Base-by-base conservation (phyloP, 495 filamentous ascomycete genomes). In the Cenococcum geophilum region DNA sequence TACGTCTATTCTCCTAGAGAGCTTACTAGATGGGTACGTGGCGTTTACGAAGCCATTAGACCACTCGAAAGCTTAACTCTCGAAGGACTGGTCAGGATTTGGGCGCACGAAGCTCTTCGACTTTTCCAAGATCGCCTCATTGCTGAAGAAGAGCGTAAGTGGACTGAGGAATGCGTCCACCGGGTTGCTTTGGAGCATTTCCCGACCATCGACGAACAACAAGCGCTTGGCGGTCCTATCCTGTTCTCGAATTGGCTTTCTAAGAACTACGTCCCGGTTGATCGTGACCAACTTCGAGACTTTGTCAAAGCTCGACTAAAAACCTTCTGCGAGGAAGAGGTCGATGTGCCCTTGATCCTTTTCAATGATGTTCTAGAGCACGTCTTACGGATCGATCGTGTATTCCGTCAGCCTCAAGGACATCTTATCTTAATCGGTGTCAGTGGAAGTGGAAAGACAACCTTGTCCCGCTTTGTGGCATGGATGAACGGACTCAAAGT, bases 401-500 rank as follows among this genome's bases (percentile, higher is more conserved):
- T 99, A 51, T 99, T 99, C 81, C 85, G 93, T 61, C 93, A 99
- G 69, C 95, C 95, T 20, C 93, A 99, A 71, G 93, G 93, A 34
- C 93, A 99, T 80, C 78, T 99, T 54, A 99, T 99, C 66, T 79
- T 99, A 42, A 99, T 99, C 67, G 93, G 93, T 76, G 91, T 97
- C 40, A 97, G 93, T 67, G 93, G 93, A 68, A 93, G 89, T 78
- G 93, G 93, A 71, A 99, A 99, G 81, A 99, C 93, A 1, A 99
- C 93, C 2, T 78, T 99, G 49, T 97, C 93, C 23, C 86, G 95
- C 57, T 99, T 99, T 67, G 93, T 97, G 61, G 93, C 93, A 37
- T 99, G 93, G 93, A 99, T 99, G 93, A 99, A 99, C 70, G 93
- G 93, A 51, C 78, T 99, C 69, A 96, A 93, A 73, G 91, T 97